Evolutionary conservation across 805 yeast species (phyloP).

Genomic region (Lachancea waltii): DNA sequence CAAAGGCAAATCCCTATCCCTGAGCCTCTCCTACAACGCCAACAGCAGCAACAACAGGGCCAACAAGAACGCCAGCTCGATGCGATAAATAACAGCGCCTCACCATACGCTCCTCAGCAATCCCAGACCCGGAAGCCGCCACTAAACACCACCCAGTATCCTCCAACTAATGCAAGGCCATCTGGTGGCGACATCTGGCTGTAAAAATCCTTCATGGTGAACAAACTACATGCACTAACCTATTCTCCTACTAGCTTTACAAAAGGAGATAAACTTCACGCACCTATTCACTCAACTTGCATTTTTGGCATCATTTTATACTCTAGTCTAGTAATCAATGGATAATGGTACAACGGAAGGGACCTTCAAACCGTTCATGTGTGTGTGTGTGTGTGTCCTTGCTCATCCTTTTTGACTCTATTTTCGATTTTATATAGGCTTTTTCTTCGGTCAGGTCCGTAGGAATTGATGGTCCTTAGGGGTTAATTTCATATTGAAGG

Average conservation of each 20-base stretch:
- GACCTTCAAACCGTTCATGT: neutral
- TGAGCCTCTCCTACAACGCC: slow-evolving; percentile 15
- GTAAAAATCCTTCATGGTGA: no score
- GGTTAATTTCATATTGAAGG: no score
- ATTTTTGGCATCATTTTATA: slow-evolving; percentile 9
- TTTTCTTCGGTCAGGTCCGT: neutral
- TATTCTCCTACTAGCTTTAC: no score
- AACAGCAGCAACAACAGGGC: slow-evolving; percentile 15
- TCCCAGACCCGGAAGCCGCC: slow-evolving; percentile 7
- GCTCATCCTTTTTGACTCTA: neutral
- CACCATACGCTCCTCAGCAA: slow-evolving; percentile 9
- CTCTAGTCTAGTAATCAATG: slow-evolving; percentile 6
- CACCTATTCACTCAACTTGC: slow-evolving; percentile 5
- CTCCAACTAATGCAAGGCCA: slow-evolving; percentile 12
- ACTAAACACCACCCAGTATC: slow-evolving; percentile 7
- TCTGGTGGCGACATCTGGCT: slow-evolving; percentile 26
- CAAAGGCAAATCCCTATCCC: slow-evolving; percentile 11
- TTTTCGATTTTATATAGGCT: no score
- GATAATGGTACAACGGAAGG: slow-evolving; percentile 2
- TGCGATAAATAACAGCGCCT: slow-evolving; percentile 6
- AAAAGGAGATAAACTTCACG: no score
- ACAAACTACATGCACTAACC: no score
- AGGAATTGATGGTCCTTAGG: neutral
- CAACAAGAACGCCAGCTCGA: slow-evolving; percentile 13
- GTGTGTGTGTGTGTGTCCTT: no score